These are phyloP conservation scores for Zalaria obscura DNA, from an alignment of 2,329 filamentous ascomycete genomes.

Conservation along the genomic window DNA sequence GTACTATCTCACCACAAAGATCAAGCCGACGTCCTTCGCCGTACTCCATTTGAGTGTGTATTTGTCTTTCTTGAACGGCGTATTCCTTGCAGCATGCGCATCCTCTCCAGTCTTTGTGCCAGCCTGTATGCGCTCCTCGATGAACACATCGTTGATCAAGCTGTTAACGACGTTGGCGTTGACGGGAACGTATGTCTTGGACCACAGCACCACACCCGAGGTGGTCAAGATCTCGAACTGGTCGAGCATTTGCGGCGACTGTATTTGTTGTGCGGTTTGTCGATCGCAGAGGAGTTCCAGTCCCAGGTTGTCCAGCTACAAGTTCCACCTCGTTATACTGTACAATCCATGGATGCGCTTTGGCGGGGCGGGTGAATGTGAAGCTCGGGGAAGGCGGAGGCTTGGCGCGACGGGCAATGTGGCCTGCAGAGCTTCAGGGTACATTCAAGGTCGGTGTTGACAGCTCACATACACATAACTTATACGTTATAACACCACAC, in stretches of 20 bases:
- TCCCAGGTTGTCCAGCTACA: no score
- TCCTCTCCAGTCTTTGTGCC: constrained; percentile 45
- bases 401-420: no score
- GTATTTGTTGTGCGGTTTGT: background rate
- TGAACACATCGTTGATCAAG: constrained; percentile 93
- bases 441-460: no score
- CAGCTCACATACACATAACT: no score
- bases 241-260: constrained; percentile 57
- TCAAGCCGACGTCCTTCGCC: constrained; percentile 81
- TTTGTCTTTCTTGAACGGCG: constrained; percentile 76
- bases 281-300: background rate
- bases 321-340: no score
- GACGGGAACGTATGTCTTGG: constrained; percentile 67
- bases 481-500: no score
- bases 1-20: constrained; percentile 64
- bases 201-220: constrained; percentile 94
- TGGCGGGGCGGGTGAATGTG: no score
- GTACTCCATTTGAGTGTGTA: constrained; percentile 92
- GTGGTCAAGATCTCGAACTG: constrained; percentile 94
- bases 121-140: constrained; percentile 69
- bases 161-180: constrained; percentile 78
- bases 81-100: constrained; percentile 47
- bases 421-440: no score
- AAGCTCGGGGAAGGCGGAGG: no score
- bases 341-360: no score